Conservation (phyloP, 345 rosid genomes). For the Eucalyptus urophylla region DNA sequence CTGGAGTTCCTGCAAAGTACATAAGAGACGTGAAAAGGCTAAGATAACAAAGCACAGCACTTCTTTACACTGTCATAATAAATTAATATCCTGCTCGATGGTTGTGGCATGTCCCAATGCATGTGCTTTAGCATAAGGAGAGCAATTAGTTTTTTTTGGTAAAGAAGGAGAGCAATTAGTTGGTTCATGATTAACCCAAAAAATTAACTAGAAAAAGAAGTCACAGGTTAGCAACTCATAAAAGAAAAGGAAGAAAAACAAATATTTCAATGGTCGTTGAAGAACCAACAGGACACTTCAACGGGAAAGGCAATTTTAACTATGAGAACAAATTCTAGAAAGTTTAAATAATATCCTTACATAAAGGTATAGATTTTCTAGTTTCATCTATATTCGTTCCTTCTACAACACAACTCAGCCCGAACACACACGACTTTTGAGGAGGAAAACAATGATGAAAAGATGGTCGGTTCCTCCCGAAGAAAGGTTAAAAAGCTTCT, state of each 20-base stretch:
- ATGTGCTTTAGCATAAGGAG: background rate
- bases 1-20: conserved; percentile 71
- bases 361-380: background rate
- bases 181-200: background rate
- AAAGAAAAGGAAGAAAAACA: background rate
- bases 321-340: background rate
- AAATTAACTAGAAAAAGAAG: background rate
- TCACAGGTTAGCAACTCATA: background rate
- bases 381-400: background rate
- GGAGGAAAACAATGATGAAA: background rate
- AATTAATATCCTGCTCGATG: background rate
- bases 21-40: background rate
- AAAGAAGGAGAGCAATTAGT: background rate
- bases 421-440: background rate
- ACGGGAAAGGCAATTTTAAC: background rate
- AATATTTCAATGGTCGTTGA: background rate
- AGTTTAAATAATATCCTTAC: background rate
- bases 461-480: background rate
- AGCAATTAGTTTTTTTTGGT: background rate
- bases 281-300: background rate
- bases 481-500: background rate
- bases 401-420: background rate
- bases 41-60: background rate
- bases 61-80: background rate
- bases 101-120: background rate